Base-by-base conservation (phyloP, 805 yeast species). In the Metschnikowia kunwiensis region DNA sequence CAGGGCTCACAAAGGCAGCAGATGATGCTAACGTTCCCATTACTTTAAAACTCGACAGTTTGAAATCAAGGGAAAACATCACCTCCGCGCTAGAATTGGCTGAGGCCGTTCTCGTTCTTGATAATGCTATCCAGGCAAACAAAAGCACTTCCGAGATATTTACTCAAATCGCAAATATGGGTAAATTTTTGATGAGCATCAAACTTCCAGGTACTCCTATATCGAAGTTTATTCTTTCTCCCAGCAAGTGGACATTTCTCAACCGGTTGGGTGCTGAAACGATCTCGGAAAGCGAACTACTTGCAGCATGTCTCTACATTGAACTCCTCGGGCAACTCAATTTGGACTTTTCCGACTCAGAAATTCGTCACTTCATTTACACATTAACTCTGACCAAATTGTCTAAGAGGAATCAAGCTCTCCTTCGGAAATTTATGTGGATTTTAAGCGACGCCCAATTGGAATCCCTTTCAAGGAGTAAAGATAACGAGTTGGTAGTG, bases 71-170 rank as follows among this genome's bases (percentile, higher is more conserved):
- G 28, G 38, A 31, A 5, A 32, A 32, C 6, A 21, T 49, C 22
- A 59, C 63, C 7, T 54, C 72, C 9, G 70, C 68, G 20, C 47
- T 72, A 21, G 86, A 80, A 46, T 57, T 71, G 7, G 63, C 74
- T 15, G 75, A 70, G 4, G 50, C 75, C 1, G 34, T 77, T 1
- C 53, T 56, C 27, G 66, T 77, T 46, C 39, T 75, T 3, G 42
- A 51, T 9, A 45, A 57, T 1, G 35, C 71, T 4, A 34, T 69
- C 3, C 22, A 45, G 0, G 64, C 60, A 1, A 59, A 60, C 27
- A 43, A 44, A 3, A 24, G 29, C 11, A 51, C 49, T 3, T 25
- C 36, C 2, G 42, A 58, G 3, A 34, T 73, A 1, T 51, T 71
- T 20, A 61, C 55, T 3, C 42, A 75, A 2, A 39, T 73, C n/a